These are phyloP conservation scores for Leccinum fibrillosum DNA, from an alignment of 768 basidiomycete genomes.

Conservation along the genomic window DNA sequence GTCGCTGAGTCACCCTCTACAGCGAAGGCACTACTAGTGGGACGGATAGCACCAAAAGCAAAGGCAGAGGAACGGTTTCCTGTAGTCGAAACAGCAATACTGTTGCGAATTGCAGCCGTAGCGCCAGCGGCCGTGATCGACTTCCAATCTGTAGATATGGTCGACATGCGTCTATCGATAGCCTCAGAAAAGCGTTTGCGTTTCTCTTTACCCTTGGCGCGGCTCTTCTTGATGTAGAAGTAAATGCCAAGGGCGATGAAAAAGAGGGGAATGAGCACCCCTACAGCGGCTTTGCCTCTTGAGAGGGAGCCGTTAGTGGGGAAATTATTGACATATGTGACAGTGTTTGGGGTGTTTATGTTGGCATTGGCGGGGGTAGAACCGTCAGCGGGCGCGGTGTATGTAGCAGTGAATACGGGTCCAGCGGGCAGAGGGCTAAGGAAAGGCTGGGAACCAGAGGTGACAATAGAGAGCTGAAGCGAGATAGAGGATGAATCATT, in stretches of 20 bases:
- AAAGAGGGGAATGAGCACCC: slow-evolving; percentile 59
- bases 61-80: slow-evolving; percentile 46
- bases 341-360: slow-evolving; percentile 29
- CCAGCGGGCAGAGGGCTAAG: slow-evolving; percentile 55
- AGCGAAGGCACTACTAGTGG: slow-evolving; percentile 43
- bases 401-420: slow-evolving; percentile 68
- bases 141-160: slow-evolving; percentile 77
- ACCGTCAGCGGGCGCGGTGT: slow-evolving; percentile 41
- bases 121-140: slow-evolving; percentile 68
- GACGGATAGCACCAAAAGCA: slow-evolving; percentile 55
- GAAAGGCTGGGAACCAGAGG: slow-evolving; percentile 48
- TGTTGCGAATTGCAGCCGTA: slow-evolving; percentile 66
- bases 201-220: slow-evolving; percentile 48
- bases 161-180: slow-evolving; percentile 81
- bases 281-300: slow-evolving; percentile 64
- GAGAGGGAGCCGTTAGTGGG: slow-evolving; percentile 35
- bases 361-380: slow-evolving; percentile 40
- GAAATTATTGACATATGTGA: slow-evolving; percentile 40
- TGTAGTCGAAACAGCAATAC: slow-evolving; percentile 47
- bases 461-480: slow-evolving; percentile 61
- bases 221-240: slow-evolving; percentile 52
- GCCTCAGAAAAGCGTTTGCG: slow-evolving; percentile 59
- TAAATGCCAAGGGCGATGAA: slow-evolving; percentile 43
- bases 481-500: slow-evolving; percentile 45
- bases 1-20: slow-evolving; percentile 38